Conservation (phyloP, 2,329 filamentous ascomycete species). For the Nothophoma quercina region DNA sequence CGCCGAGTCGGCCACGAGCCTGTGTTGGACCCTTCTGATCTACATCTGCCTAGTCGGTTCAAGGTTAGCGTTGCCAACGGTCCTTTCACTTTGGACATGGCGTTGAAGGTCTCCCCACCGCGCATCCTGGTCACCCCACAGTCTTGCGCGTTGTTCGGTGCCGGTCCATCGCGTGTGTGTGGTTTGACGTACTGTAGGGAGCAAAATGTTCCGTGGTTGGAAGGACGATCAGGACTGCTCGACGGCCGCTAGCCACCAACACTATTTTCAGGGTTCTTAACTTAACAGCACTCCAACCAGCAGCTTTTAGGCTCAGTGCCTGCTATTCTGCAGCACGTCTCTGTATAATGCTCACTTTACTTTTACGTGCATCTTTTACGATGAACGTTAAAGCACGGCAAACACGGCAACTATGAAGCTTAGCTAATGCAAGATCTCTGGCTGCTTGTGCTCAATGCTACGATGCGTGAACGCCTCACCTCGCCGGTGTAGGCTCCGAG, state of each 20-base stretch:
- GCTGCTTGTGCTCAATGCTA: conserved; percentile 18
- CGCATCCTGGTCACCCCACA: conserved; percentile 16
- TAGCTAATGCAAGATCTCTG: conserved; percentile 25
- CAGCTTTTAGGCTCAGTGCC: neutral
- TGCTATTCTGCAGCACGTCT: too few relatives aligned
- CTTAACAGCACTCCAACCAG: neutral
- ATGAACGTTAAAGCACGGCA: conserved; percentile 9
- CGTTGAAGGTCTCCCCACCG: conserved; percentile 12
- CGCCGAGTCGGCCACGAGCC: conserved; percentile 8
- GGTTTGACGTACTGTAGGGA: conserved; percentile 1
- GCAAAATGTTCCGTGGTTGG: neutral
- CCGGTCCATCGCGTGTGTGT: neutral
- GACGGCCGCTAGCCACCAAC: conserved; percentile 1
- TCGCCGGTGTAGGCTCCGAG: neutral
- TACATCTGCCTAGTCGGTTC: conserved; percentile 10
- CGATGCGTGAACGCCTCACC: neutral
- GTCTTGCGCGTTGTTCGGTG: conserved; percentile 2
- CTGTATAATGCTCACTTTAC: neutral
- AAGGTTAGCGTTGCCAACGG: neutral
- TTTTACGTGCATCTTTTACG: neutral
- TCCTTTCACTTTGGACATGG: conserved; percentile 10
- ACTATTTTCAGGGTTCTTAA: conserved; percentile 2
- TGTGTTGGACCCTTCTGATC: conserved; percentile 16
- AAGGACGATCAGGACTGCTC: neutral
- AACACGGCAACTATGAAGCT: conserved; percentile 25